Evolutionary conservation across 2,329 filamentous ascomycete genomes (phyloP).

Genomic region (Pleoardoris graminearum): DNA sequence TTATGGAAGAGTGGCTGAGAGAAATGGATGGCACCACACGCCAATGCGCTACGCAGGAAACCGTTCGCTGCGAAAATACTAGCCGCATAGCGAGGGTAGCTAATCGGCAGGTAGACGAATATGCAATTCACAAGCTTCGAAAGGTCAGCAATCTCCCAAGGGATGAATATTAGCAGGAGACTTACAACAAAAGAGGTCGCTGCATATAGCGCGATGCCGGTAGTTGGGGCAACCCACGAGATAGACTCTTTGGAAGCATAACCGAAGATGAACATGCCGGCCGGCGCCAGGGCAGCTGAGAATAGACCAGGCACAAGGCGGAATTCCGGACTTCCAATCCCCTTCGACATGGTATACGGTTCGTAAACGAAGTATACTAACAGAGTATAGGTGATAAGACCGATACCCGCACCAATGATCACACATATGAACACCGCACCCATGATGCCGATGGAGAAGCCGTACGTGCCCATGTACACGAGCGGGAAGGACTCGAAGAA

Average conservation of each 20-base stretch:
- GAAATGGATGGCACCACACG: constrained; percentile 61
- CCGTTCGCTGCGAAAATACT: constrained; percentile 10
- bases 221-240: constrained; percentile 7
- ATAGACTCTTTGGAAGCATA: constrained; percentile 4
- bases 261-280: constrained; percentile 10
- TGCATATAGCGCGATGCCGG: constrained; percentile 51
- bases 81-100: constrained; percentile 8
- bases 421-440: constrained; percentile 13
- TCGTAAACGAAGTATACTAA: constrained; percentile 7
- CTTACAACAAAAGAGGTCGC: constrained; percentile 6
- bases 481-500: constrained; percentile 21
- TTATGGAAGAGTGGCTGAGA: constrained; percentile 60
- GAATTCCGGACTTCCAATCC: constrained; percentile 6
- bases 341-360: constrained; percentile 7
- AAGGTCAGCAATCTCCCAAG: constrained; percentile 14
- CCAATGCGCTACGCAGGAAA: constrained; percentile 41
- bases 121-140: constrained; percentile 46
- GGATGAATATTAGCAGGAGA: constrained; percentile 10
- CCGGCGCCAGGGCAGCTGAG: neutral
- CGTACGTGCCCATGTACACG: constrained; percentile 13
- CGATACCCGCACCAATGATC: constrained; percentile 8
- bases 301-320: constrained; percentile 5
- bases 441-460: constrained; percentile 13
- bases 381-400: neutral
- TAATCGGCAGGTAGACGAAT: constrained; percentile 50